Evolutionary conservation across 2,329 filamentous ascomycete species (phyloP), one percentile per base, ranked within the genome.

Genomic region (Chrysosporium queenslandicum): DNA sequence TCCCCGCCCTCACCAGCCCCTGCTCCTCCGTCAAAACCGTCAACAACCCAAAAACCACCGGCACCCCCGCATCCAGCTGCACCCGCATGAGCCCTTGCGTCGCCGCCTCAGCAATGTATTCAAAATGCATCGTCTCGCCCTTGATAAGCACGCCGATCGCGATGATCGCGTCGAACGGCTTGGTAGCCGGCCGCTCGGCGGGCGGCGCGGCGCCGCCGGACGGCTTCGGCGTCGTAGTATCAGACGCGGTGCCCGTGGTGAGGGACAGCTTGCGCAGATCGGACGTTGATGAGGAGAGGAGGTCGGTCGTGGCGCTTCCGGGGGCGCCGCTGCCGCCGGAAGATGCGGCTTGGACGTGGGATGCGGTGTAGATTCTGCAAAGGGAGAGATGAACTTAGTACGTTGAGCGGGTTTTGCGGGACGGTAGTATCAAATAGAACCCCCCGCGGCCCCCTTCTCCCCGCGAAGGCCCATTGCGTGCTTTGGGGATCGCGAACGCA

Each of bases 61-160:
- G 92, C 47, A 94, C 81, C 41, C 87, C 86, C 8, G 82, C 83
- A 67, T 98, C 91, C 52, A 97, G 76, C 69, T 94, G 89, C 54
- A 97, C 83, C 58, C 87, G 83, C 92, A 98, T 98, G 56, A 98
- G 77, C 5, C 88, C 92, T 56, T 95, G 87, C 53, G 83, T 88
- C 5, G 94, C 89, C 37, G 87, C 81, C 58, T 97, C 92, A 39
- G 90, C 80, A 63, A 98, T 98, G 74, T 98, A 97, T 73, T 98
- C 92, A 65, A 98, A 98, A 73, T 98, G 92, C 89, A 96, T 96
- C 5, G 92, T 97, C 72, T 94, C 87, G 68, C 92, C 92, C 76
- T 98, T 98, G 74, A 98, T 96, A 56, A 98, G 80, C 53, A 95
- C 90, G 52, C 92, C 92, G 60, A 98, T 86, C 50, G 92, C 89